Base-by-base conservation (phyloP, 1,139 yeast genomes). In the Hyphopichia pseudoburtonii region DNA sequence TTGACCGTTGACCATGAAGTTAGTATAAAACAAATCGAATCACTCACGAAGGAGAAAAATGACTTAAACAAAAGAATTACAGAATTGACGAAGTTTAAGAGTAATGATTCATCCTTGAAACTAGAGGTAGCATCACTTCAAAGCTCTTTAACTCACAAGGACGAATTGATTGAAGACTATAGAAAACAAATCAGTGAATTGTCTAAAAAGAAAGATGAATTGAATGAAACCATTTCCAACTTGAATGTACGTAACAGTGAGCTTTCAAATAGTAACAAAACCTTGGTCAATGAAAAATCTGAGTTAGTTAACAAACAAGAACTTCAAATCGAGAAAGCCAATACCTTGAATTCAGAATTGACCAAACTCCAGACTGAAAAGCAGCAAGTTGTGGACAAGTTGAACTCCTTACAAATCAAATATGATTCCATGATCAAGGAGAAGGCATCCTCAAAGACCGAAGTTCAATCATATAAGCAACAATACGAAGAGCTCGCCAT, bases 401-500 rank as follows among this genome's bases (percentile, higher is more conserved):
- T 76, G 11, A 77, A 73, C 19, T 72, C 70, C n/a, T 50, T 80
- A 17, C 75, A 71, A 41, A 72, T 67, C 36, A 78, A 78, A 42
- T 72, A 70, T 42, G 80, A 76, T 19, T 63, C 71, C 3, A 52
- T 76, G 18, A 60, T 71, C 34, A 71, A 69, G 37, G 64, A 76
- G 17, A 78, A 74, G 43, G 54, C 70, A 34, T 60, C 56, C 9
- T 73, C 86, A 0, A 69, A 66, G 18, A 78, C 77, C 25, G 82
- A 82, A 42, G 69, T 77, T 12, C 86, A 80, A 42, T 53, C 77
- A 1, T 62, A 80, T 41, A 81, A 77, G 47, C 82, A 81, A 45
- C 95, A 89, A 56, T 78, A 82, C 40, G 96, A 89, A 33, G 97
- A 90, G 52, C 61, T 88, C 35, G 60, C 71, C 5, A 76, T 84